phyloP scores from a whole-genome alignment of 371 early-diverging fungal genomes.

The Mucor ambiguus region DNA sequence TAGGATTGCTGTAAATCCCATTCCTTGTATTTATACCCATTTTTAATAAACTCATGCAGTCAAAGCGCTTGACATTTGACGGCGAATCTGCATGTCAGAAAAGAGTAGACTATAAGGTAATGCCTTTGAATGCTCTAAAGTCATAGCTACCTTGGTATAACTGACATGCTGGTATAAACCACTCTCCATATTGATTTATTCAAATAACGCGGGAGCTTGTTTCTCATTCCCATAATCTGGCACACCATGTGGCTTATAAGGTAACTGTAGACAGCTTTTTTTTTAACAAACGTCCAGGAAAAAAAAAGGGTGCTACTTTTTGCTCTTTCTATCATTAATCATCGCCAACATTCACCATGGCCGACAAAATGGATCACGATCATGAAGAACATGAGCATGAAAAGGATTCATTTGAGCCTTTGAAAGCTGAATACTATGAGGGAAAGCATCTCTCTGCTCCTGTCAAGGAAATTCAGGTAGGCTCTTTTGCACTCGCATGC shows the following conservation, averaged over 20 bases:
- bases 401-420: conserved; percentile 42
- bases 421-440: conserved; percentile 44
- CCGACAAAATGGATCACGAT: conserved; percentile 8
- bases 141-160: too few species aligned
- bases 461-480: conserved; percentile 54
- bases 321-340: not conserved
- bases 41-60: not conserved
- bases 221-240: too few species aligned
- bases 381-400: conserved; percentile 19
- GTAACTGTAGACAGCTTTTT: conserved; percentile 2
- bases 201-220: too few species aligned
- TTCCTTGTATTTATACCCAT: not conserved
- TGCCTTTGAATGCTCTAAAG: too few species aligned
- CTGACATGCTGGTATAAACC: too few species aligned
- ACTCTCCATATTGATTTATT: too few species aligned
- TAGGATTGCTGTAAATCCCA: conserved; percentile 51
- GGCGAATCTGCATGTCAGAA: too few species aligned
- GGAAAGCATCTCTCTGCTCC: conserved; percentile 53
- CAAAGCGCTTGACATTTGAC: not conserved
- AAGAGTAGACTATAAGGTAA: too few species aligned
- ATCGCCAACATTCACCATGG: not conserved
- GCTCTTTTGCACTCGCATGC: not conserved
- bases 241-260: not conserved
- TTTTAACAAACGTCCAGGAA: not conserved
- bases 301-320: not conserved